A percentile compares a stretch with the other conserved stretches of the same genome.
Evolutionary conservation across 2,329 filamentous ascomycete genomes (phyloP).

Genomic region (Sporothrix curviconia): DNA sequence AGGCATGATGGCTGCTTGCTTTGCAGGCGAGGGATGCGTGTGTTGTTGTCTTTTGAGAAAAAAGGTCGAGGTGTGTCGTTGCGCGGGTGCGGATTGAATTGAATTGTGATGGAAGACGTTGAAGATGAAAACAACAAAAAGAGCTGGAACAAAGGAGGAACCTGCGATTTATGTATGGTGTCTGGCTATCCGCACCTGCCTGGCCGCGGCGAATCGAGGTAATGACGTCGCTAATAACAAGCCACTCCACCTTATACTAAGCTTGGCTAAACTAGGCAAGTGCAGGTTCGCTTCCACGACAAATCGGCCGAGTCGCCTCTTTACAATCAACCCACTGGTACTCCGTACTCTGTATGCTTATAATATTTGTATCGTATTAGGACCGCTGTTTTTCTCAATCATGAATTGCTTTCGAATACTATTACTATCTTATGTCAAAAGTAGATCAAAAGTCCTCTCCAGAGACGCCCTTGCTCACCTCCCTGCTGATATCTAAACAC

Average conservation of each 20-base stretch:
- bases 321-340: too few species aligned
- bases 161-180: neutral
- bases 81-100: neutral
- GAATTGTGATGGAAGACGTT: neutral
- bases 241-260: neutral
- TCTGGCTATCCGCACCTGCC: slow-evolving; percentile 4
- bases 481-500: neutral
- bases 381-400: neutral
- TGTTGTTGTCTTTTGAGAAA: neutral
- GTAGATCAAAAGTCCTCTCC: neutral
- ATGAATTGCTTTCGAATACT: neutral
- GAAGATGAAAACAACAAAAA: neutral
- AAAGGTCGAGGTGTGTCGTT: neutral
- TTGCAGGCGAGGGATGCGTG: too few species aligned
- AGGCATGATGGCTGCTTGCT: slow-evolving; percentile 45
- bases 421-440: neutral
- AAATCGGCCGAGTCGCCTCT: neutral
- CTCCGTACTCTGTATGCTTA: neutral
- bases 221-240: neutral
- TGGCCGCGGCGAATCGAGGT: neutral
- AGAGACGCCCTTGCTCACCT: neutral
- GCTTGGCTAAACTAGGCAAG: neutral
- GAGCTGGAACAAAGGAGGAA: neutral
- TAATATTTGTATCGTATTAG: neutral
- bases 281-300: neutral